Conservation (phyloP, 805 yeast species). For the Pichia californica region DNA sequence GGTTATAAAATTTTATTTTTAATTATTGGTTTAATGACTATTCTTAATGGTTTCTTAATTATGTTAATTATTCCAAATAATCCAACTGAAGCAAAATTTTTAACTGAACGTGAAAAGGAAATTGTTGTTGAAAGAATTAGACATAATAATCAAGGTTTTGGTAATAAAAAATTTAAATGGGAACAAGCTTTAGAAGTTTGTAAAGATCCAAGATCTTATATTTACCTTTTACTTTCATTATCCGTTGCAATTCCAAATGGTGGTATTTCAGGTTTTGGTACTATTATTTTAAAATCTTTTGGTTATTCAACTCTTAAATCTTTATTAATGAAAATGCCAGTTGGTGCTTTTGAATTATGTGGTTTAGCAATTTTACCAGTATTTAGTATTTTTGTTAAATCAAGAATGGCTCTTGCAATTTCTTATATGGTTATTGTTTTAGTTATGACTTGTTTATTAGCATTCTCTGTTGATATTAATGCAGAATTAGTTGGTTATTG, state of each 20-base stretch:
- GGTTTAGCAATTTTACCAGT: constrained; percentile 15
- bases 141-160: constrained; percentile 28
- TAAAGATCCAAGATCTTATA: constrained; percentile 37
- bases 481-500: constrained; percentile 10
- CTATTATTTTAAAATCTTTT: constrained; percentile 7
- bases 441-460: constrained; percentile 6
- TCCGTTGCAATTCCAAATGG: constrained; percentile 18
- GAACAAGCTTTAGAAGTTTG: constrained; percentile 39
- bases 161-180: constrained; percentile 37
- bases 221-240: constrained; percentile 28
- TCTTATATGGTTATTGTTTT: constrained; percentile 6
- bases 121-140: constrained; percentile 37
- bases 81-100: constrained; percentile 42
- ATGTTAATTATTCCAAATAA: constrained; percentile 42
- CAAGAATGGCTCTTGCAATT: constrained; percentile 4
- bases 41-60: constrained; percentile 29
- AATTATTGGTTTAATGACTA: constrained; percentile 49
- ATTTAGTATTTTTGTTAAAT: neutral
- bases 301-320: constrained; percentile 13
- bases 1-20: constrained; percentile 42
- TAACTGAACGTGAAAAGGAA: constrained; percentile 31
- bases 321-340: constrained; percentile 25
- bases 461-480: constrained; percentile 5
- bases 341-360: constrained; percentile 32
- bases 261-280: constrained; percentile 11